Base-by-base conservation (phyloP, 2,329 filamentous ascomycete genomes). In the Chrysosporium queenslandicum region DNA sequence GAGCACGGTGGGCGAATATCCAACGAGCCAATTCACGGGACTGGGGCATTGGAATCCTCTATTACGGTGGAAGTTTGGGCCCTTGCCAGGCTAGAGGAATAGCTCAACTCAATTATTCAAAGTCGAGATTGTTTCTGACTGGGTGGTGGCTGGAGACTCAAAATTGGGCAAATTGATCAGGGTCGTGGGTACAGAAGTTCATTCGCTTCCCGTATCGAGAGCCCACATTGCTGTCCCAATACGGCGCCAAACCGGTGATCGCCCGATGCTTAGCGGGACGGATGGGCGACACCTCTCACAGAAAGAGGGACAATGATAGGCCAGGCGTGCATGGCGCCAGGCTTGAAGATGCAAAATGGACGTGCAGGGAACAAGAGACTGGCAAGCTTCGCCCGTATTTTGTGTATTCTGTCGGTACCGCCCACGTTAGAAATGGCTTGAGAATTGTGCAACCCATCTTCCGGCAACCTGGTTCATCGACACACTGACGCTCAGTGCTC, bases 381-480 rank as follows among this genome's bases (percentile, higher is more conserved):
- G n/a, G n/a, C 16, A 18, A 9, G 11, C 20, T 25, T 11, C 20
- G 14, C 9, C 14, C 4, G 32, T 36, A 36, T 36, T 41, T 2
- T 25, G 12, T 25, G n/a, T 25, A 23, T 41, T 20, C 14, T 23
- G 11, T 4, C 36, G n/a, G 4, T 41, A 41, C 39, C 39, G 39
- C 20, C 39, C 39, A 41, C 20, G 39, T 41, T 41, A 4, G 20
- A 12, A 23, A 12, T 16, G 37, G 18, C 37, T 40, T 18, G 5
- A 40, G 41, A 29, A 29, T n/a, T n/a, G 25, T 45, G 43, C 43
- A 36, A 36, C 16, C 29, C 43, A 46, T 34, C 43, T 46, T 46
- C 43, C 43, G 43, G 27, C 43, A 46, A 46, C 43, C 43, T 46
- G 43, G 43, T 46, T 46, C 43, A 18, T 32, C 42, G 18, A 21